phyloP scores from a whole-genome alignment of 1,139 yeast genomes.

The Suhomyces kunorum region DNA sequence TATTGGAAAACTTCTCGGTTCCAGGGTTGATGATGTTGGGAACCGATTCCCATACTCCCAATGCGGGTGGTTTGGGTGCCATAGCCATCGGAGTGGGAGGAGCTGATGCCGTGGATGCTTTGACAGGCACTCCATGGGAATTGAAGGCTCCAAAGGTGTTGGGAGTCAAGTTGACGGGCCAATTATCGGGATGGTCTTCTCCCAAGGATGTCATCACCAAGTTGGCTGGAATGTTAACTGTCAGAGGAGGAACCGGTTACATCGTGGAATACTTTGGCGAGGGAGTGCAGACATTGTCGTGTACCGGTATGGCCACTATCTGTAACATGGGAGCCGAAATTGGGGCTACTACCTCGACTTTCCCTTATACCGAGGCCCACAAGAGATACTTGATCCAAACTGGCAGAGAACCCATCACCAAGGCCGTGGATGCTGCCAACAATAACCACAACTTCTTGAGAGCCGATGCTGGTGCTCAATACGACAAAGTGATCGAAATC shows the following conservation, averaged over 20 bases:
- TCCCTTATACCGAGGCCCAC: constrained; percentile 93
- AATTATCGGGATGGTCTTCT: constrained; percentile 86
- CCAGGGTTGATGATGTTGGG: constrained; percentile 97
- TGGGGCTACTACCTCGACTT: constrained; percentile 96
- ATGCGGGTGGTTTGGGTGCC: constrained; percentile 97
- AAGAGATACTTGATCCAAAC: constrained; percentile 79
- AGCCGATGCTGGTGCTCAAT: constrained; percentile 82
- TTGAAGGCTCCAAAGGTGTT: constrained; percentile 91
- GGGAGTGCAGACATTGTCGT: constrained; percentile 81
- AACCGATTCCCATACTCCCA: constrained; percentile 96
- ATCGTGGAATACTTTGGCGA: constrained; percentile 95
- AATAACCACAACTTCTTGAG: constrained; percentile 59
- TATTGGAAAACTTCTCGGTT: constrained; percentile 88
- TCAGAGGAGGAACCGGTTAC: constrained; percentile 96
- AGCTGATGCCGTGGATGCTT: constrained; percentile 97
- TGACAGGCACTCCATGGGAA: constrained; percentile 99
- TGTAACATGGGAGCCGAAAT: constrained; percentile 99
- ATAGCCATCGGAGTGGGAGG: constrained; percentile 99
- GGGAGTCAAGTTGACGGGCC: constrained; percentile 90
- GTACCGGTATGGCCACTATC: constrained; percentile 99
- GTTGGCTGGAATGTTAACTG: constrained; percentile 87
- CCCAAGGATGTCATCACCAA: constrained; percentile 95
- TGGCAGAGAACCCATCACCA: constrained; percentile 76
- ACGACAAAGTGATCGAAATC: constrained; percentile 81
- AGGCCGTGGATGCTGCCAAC: constrained; percentile 71